Base-by-base conservation (phyloP, 2,329 filamentous ascomycete species). In the Aspergillus sp. region DNA sequence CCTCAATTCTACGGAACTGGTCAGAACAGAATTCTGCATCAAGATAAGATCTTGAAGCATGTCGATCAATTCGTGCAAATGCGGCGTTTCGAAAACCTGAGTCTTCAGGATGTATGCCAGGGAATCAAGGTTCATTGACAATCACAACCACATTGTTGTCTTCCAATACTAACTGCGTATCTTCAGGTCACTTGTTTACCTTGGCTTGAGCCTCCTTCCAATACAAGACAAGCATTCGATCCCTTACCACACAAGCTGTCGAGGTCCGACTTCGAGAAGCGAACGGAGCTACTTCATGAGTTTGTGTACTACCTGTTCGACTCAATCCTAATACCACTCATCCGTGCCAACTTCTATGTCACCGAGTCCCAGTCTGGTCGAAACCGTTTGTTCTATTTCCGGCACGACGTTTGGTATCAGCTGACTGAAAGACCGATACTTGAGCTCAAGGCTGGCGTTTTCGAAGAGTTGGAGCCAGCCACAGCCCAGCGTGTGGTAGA, bases 221-320 rank as follows among this genome's bases (percentile, higher is more conserved):
- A 82, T 1, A 67, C 73, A 23, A 17, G 28, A 5, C 28, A 43
- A 28, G 32, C n/a, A 25, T n/a, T 8, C 39, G 21, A 32, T 28
- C 39, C 58, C 1, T 70, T 74, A 48, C 43, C 52, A 51, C 59
- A 45, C 15, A 93, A 89, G 57, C 80, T 90, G 53, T 90, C 90
- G 61, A 80, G 82, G 61, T 88, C 89, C 0, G 94, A 98, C 70
- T 80, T 85, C 30, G 78, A 79, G 6, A 98, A 97, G 75, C 88
- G 93, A 10, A 81, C 79, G 25, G 91, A 97, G 70, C 82, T 98
- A 0, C 85, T 97, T 52, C 78, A 87, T 56, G 95, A 99, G 73
- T 88, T 98, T 60, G 70, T 98, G 6, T 98, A 97, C 78, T 99
- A 93, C 73, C 66, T 96, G 4, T 95, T 99, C 69, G 95, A 99